These are phyloP conservation scores for Escallonia rubra DNA, from an alignment of 129 eudicot species.

Conservation along the genomic window DNA sequence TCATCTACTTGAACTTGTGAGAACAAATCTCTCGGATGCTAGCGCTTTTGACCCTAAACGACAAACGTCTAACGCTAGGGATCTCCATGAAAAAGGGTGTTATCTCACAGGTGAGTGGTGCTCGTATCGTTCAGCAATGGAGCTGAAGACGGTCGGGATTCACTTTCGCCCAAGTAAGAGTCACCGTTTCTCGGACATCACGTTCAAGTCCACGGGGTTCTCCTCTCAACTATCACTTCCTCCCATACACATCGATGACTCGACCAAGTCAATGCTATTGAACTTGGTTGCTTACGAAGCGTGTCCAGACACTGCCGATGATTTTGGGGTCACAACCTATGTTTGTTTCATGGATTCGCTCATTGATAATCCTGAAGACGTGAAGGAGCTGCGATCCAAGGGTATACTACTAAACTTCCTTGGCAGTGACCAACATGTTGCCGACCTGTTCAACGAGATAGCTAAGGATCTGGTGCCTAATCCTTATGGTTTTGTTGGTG, in stretches of 20 bases:
- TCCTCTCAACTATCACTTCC: slow-evolving; percentile 5
- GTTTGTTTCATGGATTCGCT: slow-evolving; percentile 13
- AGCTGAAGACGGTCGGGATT: slow-evolving; percentile 11
- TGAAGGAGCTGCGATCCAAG: slow-evolving; percentile 11
- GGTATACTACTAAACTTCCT: slow-evolving; percentile 1
- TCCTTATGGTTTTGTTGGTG: neutral
- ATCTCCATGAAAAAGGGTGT: neutral
- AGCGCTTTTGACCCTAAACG: neutral
- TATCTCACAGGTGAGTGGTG: neutral
- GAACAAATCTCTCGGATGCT: neutral
- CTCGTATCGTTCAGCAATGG: slow-evolving; percentile 16
- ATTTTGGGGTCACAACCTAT: slow-evolving; percentile 3
- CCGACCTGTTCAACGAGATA: slow-evolving; percentile 9
- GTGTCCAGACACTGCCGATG: slow-evolving; percentile 4
- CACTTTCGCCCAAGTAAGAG: slow-evolving; percentile 1
- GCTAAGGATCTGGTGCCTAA: slow-evolving; percentile 4
- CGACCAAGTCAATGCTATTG: neutral
- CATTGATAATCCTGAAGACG: slow-evolving; percentile 13
- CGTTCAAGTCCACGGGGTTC: slow-evolving; percentile 2
- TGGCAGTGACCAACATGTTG: slow-evolving; percentile 11
- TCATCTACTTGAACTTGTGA: slow-evolving; percentile 5
- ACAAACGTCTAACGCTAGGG: neutral
- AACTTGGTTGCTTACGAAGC: slow-evolving; percentile 21
- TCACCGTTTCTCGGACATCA: neutral
- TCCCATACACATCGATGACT: neutral